Conservation (phyloP, 352 stramenopile genomes). For the Globisporangium abappressorium region DNA sequence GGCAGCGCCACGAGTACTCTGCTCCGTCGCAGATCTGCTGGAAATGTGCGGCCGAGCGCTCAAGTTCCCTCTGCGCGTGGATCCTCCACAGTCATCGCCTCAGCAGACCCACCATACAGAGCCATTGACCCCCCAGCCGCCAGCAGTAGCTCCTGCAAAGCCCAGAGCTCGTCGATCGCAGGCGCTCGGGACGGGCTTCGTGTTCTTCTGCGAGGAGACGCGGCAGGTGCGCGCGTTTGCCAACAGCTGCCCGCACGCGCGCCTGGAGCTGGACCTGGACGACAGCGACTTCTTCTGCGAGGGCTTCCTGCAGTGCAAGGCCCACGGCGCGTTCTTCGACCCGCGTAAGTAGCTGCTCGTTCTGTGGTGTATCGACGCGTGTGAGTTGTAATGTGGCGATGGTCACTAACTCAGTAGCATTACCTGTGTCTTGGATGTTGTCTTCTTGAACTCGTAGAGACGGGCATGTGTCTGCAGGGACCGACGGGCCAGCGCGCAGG, state of each 20-base stretch:
- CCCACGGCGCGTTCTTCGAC: slow-evolving; percentile 79
- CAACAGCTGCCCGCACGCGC: slow-evolving; percentile 68
- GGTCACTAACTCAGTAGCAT: not conserved
- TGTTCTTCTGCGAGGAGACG: slow-evolving; percentile 51
- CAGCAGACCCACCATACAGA: slow-evolving; percentile 4
- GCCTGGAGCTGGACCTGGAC: slow-evolving; percentile 73
- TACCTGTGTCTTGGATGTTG: not conserved
- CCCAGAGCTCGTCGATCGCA: slow-evolving; percentile 14
- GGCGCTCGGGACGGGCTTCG: slow-evolving; percentile 49
- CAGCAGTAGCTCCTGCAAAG: slow-evolving; percentile 2
- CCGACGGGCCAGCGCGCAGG: slow-evolving; percentile 32
- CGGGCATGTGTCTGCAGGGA: slow-evolving; percentile 61
- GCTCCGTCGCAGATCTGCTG: slow-evolving; percentile 49
- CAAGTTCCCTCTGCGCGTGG: slow-evolving; percentile 52
- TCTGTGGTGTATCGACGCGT: not conserved
- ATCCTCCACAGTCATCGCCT: not conserved
- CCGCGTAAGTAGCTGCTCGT: slow-evolving; percentile 25
- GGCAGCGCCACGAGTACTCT: slow-evolving; percentile 37
- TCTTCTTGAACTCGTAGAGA: slow-evolving; percentile 22
- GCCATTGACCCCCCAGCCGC: not conserved
- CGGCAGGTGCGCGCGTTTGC: slow-evolving; percentile 49
- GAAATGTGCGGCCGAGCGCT: slow-evolving; percentile 38
- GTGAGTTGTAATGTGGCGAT: not conserved
- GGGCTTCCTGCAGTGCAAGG: slow-evolving; percentile 81
- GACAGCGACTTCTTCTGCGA: slow-evolving; percentile 81